phyloP scores from a whole-genome alignment of 176 grass and related monocot genomes.

The Puya raimondii region DNA sequence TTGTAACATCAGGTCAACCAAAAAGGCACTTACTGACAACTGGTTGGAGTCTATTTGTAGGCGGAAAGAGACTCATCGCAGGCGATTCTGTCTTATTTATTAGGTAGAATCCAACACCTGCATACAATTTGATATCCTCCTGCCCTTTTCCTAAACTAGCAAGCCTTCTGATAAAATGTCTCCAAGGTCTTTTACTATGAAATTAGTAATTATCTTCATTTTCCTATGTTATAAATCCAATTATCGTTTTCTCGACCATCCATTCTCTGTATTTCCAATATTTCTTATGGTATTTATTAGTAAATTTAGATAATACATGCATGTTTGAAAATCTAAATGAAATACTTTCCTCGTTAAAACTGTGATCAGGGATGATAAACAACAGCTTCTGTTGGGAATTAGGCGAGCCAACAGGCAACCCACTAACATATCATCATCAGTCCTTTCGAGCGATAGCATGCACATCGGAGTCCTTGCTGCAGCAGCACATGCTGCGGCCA shows the following conservation, averaged over 20 bases:
- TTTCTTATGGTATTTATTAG: too few species aligned
- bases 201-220: too few species aligned
- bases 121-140: background rate
- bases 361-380: constrained; percentile 43
- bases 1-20: constrained; percentile 51
- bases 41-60: constrained; percentile 76
- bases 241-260: too few species aligned
- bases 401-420: constrained; percentile 62
- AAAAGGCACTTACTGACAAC: constrained; percentile 85
- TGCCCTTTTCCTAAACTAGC: background rate
- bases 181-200: too few species aligned
- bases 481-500: constrained; percentile 64
- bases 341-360: too few species aligned
- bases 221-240: too few species aligned
- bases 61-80: constrained; percentile 71
- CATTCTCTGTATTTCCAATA: too few species aligned
- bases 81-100: constrained; percentile 82
- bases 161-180: background rate
- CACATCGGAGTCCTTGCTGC: constrained; percentile 84
- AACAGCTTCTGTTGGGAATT: constrained; percentile 64
- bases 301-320: too few species aligned
- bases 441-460: constrained; percentile 77
- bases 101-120: constrained; percentile 31
- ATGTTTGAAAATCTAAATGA: too few species aligned
- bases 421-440: constrained; percentile 63